A percentile compares a stretch with the other conserved stretches of the same genome.
Conservation (phyloP, 495 filamentous ascomycete species). For the Podospora australis region DNA sequence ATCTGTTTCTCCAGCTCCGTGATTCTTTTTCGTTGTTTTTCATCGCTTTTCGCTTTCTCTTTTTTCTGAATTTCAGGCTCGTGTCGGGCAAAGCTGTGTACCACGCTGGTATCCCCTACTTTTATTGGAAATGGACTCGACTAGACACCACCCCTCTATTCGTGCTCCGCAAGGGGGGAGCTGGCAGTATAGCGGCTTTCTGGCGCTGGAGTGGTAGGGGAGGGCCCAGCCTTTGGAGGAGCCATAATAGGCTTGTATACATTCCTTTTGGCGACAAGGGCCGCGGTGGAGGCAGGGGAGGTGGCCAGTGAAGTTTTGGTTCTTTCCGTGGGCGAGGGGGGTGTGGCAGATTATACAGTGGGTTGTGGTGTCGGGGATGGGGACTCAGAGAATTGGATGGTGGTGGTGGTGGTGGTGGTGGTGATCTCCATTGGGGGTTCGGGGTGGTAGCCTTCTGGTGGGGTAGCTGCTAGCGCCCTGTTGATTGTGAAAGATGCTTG, state of each 20-base stretch:
- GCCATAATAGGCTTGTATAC: constrained; percentile 8
- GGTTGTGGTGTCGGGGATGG: background rate
- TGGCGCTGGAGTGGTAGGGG: background rate
- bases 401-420: background rate
- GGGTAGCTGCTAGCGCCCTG: background rate
- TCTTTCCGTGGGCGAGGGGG: background rate
- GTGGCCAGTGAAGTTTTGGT: constrained; percentile 8
- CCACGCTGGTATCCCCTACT: too few relatives aligned
- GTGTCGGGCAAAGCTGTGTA: too few relatives aligned
- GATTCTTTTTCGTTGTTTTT: too few relatives aligned
- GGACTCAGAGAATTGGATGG: background rate
- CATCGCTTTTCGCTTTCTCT: too few relatives aligned
- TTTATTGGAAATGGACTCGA: too few relatives aligned
- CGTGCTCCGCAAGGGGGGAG: background rate
- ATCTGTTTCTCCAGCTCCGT: too few relatives aligned
- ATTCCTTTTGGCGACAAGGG: background rate
- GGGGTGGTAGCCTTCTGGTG: background rate
- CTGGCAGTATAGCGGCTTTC: constrained; percentile 4
- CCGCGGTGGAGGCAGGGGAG: constrained; percentile 7
- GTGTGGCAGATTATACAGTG: constrained; percentile 5
- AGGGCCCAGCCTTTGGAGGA: background rate
- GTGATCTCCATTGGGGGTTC: background rate
- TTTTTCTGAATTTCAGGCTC: too few relatives aligned
- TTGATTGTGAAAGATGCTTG: background rate
- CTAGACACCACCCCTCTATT: background rate